These are phyloP conservation scores for Neurospora hispaniola DNA, from an alignment of 495 filamentous ascomycete genomes.

Conservation along the genomic window DNA sequence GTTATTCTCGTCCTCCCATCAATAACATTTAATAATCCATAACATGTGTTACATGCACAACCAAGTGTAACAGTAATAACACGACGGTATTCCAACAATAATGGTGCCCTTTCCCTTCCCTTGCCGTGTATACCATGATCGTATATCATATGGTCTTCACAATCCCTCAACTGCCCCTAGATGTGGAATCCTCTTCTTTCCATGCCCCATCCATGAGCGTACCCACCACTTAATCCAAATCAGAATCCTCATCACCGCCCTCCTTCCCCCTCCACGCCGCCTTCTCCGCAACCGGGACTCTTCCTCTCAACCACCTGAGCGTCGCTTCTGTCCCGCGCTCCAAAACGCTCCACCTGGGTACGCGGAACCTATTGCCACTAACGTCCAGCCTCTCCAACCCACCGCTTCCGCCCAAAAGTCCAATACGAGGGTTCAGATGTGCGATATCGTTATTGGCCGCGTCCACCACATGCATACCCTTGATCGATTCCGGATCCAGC, in stretches of 20 bases:
- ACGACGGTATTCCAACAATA: background rate
- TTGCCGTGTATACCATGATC: background rate
- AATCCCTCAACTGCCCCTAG: background rate
- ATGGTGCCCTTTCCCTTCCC: background rate
- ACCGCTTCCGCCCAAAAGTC: conserved; percentile 52
- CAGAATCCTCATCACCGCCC: conserved; percentile 22
- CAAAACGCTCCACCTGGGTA: conserved; percentile 77
- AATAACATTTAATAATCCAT: background rate
- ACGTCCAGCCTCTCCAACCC: conserved; percentile 50
- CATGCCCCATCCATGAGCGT: background rate
- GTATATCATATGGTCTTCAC: background rate
- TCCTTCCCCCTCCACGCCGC: conserved; percentile 32
- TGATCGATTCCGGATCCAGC: conserved; percentile 60
- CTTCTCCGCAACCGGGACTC: conserved; percentile 60
- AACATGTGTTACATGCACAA: background rate
- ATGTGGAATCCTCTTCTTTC: background rate
- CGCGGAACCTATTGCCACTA: conserved; percentile 70
- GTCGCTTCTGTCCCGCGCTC: conserved; percentile 81
- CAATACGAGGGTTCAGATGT: conserved; percentile 64
- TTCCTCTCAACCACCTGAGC: conserved; percentile 71
- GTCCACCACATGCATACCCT: conserved; percentile 66
- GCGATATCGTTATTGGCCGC: conserved; percentile 74
- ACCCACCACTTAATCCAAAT: conserved; percentile 18
- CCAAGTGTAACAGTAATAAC: background rate
- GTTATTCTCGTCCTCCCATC: background rate